Evolutionary conservation across 768 basidiomycete species (phyloP), one percentile per base, ranked within the genome.

Genomic region (Hypholoma sublateritium): DNA sequence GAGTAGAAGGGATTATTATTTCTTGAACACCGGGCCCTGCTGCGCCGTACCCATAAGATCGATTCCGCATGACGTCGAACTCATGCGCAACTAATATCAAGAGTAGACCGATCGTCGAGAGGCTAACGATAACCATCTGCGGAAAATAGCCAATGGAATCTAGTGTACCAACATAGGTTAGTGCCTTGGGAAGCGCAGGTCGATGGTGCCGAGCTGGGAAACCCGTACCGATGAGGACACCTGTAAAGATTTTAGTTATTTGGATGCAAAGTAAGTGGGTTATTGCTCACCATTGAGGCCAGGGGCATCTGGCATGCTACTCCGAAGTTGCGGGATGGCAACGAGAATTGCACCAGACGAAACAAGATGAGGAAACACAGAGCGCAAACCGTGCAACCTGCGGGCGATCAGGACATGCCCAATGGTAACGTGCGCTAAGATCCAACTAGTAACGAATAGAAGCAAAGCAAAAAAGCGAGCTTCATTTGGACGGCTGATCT

Each of bases 81-180:
- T 82, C 82, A 34, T 74, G 75, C n/a, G 72, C 68, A 13, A 75
- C 72, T 21, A 81, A 57, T 13, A 75, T 72, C 32, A 78, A 66
- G 24, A 83, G 68, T 1, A 84, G 69, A n/a, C 66, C 52, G 25
- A 80, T 67, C 14, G 72, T 70, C 9, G 76, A 78, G 1, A 74
- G 64, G 7, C 73, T 72, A n/a, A 72, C 66, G 25, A 80, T 66
- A 22, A 82, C 69, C 79, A 85, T 83, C 64, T 85, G 83, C 5
- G 83, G 81, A 63, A 85, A 84, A 65, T 77, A 82, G 1, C 82
- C 84, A 46, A 86, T 82, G 44, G 70, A 70, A 61, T 84, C 81
- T 83, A 54, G 47, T 34, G 2, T 17, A 47, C 48, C 12, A 24
- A 28, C 22, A 32, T 16, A 39, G 9, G 16, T 58, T 25, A 58